Base-by-base conservation (phyloP, 1,139 yeast genomes). In the Yamadazyma kanchanaburiensis region DNA sequence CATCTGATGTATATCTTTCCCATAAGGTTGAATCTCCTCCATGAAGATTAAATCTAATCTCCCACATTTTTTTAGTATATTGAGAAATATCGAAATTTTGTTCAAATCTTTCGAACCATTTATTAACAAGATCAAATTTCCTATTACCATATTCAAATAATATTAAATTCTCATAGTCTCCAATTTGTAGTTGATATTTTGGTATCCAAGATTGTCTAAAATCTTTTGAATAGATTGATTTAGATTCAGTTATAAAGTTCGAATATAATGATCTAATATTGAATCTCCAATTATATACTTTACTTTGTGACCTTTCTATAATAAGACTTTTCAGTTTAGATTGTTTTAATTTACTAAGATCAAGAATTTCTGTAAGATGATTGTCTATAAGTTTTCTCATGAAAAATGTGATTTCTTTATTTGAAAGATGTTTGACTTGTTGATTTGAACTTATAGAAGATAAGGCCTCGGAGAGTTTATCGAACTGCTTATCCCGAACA, bases 161-260 rank as follows among this genome's bases (percentile, higher is more conserved):
- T 21, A 66, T 55, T 34, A 68, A 48, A 42, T 62, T 66, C 40
- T 67, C 72, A 40, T 55, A 66, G 44, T 68, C 74, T 4, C 39
- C 37, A 2, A 50, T 43, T 5, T 40, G 37, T 19, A 64, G 43
- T 26, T 37, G 34, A 32, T 49, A 34, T 3, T 25, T 31, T 8
- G 24, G 15, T 13, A 19, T 17, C 23, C 25, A 23, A 15, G 5
- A 12, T 4, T 14, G 28, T 25, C 60, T 45, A 24, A 48, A 42
- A 3, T 35, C 34, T 14, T 28, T 25, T 15, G 42, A 39, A 34
- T 62, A 62, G 7, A 61, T 41, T 30, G 43, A 46, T n/a, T 25
- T 25, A 10, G 42, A 34, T 3, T 47, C 40, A 32, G 49, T 59
- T 15, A 63, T 28, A 18, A 64, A 36, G 16, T 54, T 49, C 17